Evolutionary conservation across 768 basidiomycete genomes (phyloP), one percentile per base, ranked within the genome.

Genomic region (Termitomyces sp.): DNA sequence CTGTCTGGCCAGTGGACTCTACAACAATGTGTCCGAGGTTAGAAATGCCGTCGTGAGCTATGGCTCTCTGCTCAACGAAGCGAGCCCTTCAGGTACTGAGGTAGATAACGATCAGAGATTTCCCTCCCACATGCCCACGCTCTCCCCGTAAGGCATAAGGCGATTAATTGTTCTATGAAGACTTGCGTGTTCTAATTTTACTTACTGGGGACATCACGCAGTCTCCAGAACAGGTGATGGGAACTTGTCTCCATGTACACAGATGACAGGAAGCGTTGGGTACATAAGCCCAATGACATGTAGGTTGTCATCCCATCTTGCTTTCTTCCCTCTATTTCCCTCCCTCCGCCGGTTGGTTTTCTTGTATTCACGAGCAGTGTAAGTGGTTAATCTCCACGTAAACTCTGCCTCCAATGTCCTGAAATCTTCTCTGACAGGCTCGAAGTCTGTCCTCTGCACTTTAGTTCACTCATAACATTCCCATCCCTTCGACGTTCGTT

Each of bases 1-100:
- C 33, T n/a, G 36, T 46, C 16, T 54, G 24, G 29, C 45, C 29
- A 6, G 90, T 92, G 90, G 89, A 92, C 66, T 78, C 83, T 10
- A 86, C 90, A n/a, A n/a, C 48, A 76, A 86, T 56, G 81, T 90
- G 52, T 81, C 88, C 54, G 88, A 87, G 80, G 87, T 83, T 58
- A 44, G 64, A 61, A 44, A 13, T 37, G 36, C 54, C 18, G n/a
- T 22, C 28, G 22, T 37, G 50, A 47, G 10, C 31, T 39, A 54
- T 29, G 26, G 42, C 10, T 51, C 5, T 41, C 37, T n/a, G n/a
- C n/a, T n/a, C n/a, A n/a, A n/a, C n/a, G n/a, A n/a, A n/a, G n/a
- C n/a, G n/a, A n/a, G n/a, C n/a, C n/a, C n/a, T n/a, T n/a, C n/a
- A n/a, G n/a, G n/a, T n/a, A n/a, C n/a, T 45, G 3, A 29, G 6